Evolutionary conservation across 164 flowering plant species (phyloP), one percentile per base, ranked within the genome.

Genomic region (Piper longum): DNA sequence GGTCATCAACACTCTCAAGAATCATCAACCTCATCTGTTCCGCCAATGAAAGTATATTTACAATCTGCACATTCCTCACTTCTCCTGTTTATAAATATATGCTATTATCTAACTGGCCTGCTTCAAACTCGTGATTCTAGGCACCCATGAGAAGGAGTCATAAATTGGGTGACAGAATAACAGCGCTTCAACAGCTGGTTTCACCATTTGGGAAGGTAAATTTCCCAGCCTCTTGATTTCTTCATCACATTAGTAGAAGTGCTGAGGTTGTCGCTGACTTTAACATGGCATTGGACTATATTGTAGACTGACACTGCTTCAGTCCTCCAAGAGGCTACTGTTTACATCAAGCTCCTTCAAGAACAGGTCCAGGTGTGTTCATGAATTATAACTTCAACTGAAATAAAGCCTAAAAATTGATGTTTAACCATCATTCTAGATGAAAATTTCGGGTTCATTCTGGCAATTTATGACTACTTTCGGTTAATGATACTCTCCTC

Each of bases 121-220:
- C 36, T 57, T 60, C 4, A 60, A 36, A n/a, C 62, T 41, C 17
- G 56, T 17, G 45, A 17, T 60, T 52, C 64, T 76, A 78, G 70
- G 76, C 67, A 36, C 81, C 80, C 0, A 69, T 64, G 36, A 83
- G 72, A 71, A 83, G 79, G 66, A 84, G 79, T 73, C 88, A 86
- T 63, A 84, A 80, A 73, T 72, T 88, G 18, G 76, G 77, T 65
- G 89, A 86, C 73, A 83, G 69, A 68, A 75, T 88, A 68, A 79
- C 89, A 56, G 74, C 83, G 55, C 84, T 88, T 60, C 91, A 86
- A 67, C 84, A 86, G 72, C 67, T 86, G 54, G 96, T 88, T 70
- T 86, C 89, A 43, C 91, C 96, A 18, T 88, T 77, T 71, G 96
- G 96, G 61, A 88, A 86, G 87, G 96, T 88, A n/a, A 26, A 65